Evolutionary conservation across 2,329 filamentous ascomycete species (phyloP).

Genomic region (Cladophialophora chaetospira): DNA sequence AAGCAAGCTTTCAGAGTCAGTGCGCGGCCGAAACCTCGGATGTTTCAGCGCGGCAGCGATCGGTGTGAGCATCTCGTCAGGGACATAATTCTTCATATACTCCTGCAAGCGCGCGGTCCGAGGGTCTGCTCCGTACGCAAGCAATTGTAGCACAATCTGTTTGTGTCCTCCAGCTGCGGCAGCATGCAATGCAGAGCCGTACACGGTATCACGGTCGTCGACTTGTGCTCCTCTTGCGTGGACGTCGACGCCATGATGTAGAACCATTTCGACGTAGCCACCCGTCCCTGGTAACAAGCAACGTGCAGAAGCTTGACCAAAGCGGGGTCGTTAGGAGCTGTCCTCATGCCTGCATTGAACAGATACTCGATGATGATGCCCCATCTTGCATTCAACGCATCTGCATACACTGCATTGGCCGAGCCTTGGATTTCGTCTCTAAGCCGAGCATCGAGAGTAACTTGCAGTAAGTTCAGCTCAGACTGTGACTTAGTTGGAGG

Average conservation of each 20-base stretch:
- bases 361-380: not conserved
- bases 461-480: not conserved
- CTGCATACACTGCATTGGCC: not conserved
- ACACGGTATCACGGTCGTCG: not conserved
- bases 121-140: not conserved
- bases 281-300: not conserved
- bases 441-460: not conserved
- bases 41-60: not conserved
- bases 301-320: not conserved
- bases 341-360: not conserved
- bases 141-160: not conserved
- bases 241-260: not conserved
- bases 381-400: not conserved
- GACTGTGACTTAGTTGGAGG: not conserved
- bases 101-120: not conserved
- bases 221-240: not conserved
- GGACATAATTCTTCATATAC: not conserved
- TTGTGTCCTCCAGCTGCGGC: not conserved
- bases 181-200: not conserved
- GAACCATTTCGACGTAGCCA: not conserved
- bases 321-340: not conserved
- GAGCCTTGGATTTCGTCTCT: not conserved
- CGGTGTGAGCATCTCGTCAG: not conserved
- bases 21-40: not conserved
- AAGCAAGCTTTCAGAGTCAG: not conserved